Evolutionary conservation across 768 basidiomycete genomes (phyloP).

Genomic region (Lentinula boryana): DNA sequence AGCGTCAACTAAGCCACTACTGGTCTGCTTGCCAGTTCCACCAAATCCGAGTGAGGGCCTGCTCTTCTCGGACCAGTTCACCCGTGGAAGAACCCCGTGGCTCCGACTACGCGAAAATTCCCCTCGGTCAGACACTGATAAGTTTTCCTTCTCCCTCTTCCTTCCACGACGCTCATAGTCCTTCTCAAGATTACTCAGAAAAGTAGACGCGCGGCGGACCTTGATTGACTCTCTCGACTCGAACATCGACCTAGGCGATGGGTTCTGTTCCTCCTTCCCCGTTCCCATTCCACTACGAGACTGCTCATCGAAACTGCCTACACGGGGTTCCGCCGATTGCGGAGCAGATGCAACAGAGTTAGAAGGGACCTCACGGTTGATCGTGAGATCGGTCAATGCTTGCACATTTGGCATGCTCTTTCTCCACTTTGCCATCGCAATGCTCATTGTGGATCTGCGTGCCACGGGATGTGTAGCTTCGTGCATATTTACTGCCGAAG

Average conservation of each 20-base stretch:
- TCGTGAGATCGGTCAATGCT: background rate
- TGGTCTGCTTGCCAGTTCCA: background rate
- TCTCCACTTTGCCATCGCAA: constrained; percentile 13
- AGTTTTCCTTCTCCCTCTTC: background rate
- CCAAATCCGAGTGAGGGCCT: background rate
- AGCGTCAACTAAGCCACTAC: background rate
- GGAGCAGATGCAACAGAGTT: background rate
- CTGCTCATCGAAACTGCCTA: background rate
- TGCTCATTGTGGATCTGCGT: background rate
- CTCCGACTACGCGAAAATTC: background rate
- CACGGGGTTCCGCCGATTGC: background rate
- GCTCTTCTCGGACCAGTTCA: background rate
- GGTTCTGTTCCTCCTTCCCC: background rate
- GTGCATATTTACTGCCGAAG: background rate
- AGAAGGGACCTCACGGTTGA: background rate
- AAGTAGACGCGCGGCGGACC: background rate
- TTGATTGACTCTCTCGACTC: background rate
- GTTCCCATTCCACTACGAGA: no score
- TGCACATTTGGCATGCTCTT: constrained; percentile 17
- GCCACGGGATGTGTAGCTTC: background rate
- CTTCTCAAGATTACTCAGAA: background rate
- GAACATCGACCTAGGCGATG: background rate
- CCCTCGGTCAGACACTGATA: background rate
- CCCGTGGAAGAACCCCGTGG: background rate
- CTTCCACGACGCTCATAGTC: background rate